Evolutionary conservation across 306 rosid species (phyloP).

Genomic region (Cucurbita argyrosperma): DNA sequence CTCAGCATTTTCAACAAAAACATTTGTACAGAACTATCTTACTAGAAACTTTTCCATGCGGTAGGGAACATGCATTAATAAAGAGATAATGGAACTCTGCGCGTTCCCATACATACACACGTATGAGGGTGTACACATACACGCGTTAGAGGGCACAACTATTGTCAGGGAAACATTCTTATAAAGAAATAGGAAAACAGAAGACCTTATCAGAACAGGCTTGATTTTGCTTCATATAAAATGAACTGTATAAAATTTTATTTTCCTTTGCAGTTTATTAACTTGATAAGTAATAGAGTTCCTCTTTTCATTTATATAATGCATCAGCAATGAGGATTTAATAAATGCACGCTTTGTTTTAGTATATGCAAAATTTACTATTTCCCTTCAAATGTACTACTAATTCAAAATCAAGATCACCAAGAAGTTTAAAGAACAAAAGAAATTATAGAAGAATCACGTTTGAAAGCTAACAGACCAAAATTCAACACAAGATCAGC

Average conservation of each 20-base stretch:
- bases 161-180: not conserved
- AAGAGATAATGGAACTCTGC: not conserved
- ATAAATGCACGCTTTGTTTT: not conserved
- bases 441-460: not conserved
- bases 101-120: not conserved
- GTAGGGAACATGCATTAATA: not conserved
- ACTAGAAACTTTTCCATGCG: not conserved
- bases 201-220: not conserved
- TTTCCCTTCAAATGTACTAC: not conserved
- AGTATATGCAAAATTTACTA: not conserved
- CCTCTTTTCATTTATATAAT: not conserved
- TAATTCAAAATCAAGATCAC: not conserved
- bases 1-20: not conserved
- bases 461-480: not conserved
- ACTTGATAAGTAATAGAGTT: not conserved
- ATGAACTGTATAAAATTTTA: not conserved
- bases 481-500: conserved; percentile 2
- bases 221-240: not conserved
- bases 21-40: not conserved
- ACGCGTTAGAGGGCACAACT: not conserved
- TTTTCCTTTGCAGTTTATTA: not conserved
- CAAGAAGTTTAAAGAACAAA: not conserved
- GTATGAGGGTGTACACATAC: not conserved
- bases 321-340: not conserved
- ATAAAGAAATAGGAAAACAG: not conserved